Evolutionary conservation across 768 basidiomycete species (phyloP), one percentile per base, ranked within the genome.

Genomic region (Suillus plorans): DNA sequence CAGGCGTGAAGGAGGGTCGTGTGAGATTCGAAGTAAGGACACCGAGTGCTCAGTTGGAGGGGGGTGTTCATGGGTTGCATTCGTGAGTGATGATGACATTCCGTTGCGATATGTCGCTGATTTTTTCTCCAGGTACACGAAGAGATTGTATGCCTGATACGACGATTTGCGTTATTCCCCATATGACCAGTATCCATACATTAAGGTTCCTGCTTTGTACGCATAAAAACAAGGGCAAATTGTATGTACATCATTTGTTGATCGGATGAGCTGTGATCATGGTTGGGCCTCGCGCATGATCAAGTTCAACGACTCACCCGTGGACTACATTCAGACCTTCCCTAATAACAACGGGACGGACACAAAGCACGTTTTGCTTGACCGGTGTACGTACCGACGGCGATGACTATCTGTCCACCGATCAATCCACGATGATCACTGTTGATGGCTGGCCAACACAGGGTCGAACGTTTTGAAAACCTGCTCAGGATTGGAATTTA

Each of bases 11-110:
- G 39, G 79, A 76, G 2, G 93, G 94, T 18, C 77, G 74, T 36
- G 91, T 97, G 22, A 79, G 95, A 65, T 99, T 97, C 71, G 96
- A 99, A 82, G 74, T 97, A 72, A 86, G 97, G 73, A 98, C 96
- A 2, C 92, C 95, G 12, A 95, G 92, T 70, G 96, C 96, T 12
- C 97, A 98, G 80, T 84, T 96, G 45, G 97, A 97, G 78, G 97
- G 97, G 58, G 94, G 94, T 50, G 96, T 98, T 13, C 94, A 97
- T 81, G 95, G 96, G 5, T 78, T 98, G 66, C 93, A 98, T 80
- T 96, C 94, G 86, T 97, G 79, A 84, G 90, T 88, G 67, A 60
- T 66, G 69, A 67, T 73, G 14, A 31, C 16, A 4, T 57, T 55
- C 20, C 53, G 36, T 7, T 55, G 37, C 57, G 28, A 37, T 8